A percentile compares a stretch with the other conserved stretches of the same genome.
phyloP scores from a whole-genome alignment of 2,329 filamentous ascomycete species.

The Pezicula carpinea region DNA sequence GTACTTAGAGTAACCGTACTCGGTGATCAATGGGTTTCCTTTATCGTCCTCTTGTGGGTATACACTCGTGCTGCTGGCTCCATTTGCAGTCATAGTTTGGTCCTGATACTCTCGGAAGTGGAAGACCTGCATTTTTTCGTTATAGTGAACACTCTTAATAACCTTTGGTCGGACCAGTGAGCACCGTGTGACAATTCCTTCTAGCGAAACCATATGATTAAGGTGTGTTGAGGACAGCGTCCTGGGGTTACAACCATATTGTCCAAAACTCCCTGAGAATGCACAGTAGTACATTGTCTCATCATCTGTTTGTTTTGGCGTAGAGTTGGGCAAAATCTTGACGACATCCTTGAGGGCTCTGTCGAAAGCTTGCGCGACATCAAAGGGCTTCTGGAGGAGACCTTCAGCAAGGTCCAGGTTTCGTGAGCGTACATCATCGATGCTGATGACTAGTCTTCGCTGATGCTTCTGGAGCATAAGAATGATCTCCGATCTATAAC shows the following conservation, averaged over 20 bases:
- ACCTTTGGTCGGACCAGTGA: conserved; percentile 94
- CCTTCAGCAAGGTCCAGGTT: conserved; percentile 74
- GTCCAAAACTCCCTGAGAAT: conserved; percentile 93
- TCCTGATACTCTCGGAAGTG: conserved; percentile 88
- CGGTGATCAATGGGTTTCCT: conserved; percentile 86
- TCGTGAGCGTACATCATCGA: conserved; percentile 89
- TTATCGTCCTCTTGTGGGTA: conserved; percentile 93
- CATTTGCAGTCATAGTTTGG: conserved; percentile 91
- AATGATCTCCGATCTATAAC: conserved; percentile 87
- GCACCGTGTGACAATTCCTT: conserved; percentile 95
- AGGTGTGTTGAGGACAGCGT: conserved; percentile 85
- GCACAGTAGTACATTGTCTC: conserved; percentile 93
- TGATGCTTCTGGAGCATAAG: conserved; percentile 66
- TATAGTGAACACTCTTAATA: conserved; percentile 97
- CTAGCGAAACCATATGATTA: conserved; percentile 95
- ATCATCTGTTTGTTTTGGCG: conserved; percentile 68
- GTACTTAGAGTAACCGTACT: conserved; percentile 95
- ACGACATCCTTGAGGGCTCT: conserved; percentile 85
- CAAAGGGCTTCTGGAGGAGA: conserved; percentile 81
- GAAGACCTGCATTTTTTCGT: conserved; percentile 80
- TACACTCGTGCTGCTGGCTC: conserved; percentile 81
- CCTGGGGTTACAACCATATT: conserved; percentile 90
- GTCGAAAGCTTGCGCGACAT: conserved; percentile 85
- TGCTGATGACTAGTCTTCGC: conserved; percentile 63
- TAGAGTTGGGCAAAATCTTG: conserved; percentile 69